phyloP scores from a whole-genome alignment of 2,329 filamentous ascomycete genomes.

The Cytospora chrysosperma region DNA sequence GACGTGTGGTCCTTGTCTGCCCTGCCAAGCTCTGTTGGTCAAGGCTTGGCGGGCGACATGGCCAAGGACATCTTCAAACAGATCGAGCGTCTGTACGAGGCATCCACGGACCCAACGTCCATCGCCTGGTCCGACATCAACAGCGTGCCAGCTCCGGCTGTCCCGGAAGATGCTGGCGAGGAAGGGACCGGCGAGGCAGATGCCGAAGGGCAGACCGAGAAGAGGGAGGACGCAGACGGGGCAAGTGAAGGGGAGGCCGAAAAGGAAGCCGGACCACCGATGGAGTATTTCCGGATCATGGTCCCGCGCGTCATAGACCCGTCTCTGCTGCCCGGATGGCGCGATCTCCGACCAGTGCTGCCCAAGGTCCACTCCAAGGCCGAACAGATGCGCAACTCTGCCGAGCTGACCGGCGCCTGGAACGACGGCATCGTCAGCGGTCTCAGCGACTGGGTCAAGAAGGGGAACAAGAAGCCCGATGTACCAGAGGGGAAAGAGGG shows the following conservation, averaged over 20 bases:
- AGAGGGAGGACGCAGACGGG: slow-evolving; percentile 1
- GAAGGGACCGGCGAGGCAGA: slow-evolving; percentile 27
- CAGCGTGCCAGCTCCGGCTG: slow-evolving; percentile 31
- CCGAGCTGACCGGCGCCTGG: slow-evolving; percentile 50
- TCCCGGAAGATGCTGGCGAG: slow-evolving; percentile 26
- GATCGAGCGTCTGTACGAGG: slow-evolving; percentile 47
- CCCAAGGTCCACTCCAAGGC: slow-evolving; percentile 46
- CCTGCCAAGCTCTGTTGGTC: slow-evolving; percentile 41
- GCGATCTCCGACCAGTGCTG: slow-evolving; percentile 40
- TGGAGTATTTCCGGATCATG: slow-evolving; percentile 45
- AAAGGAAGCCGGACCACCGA: slow-evolving; percentile 14
- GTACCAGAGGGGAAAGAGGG: slow-evolving; percentile 9
- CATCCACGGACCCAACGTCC: slow-evolving; percentile 42
- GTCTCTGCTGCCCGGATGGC: slow-evolving; percentile 54
- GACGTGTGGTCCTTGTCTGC: slow-evolving; percentile 53
- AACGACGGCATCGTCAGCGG: slow-evolving; percentile 43
- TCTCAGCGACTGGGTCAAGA: slow-evolving; percentile 45
- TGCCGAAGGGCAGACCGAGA: slow-evolving; percentile 4
- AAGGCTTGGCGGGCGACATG: slow-evolving; percentile 38
- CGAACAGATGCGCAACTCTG: slow-evolving; percentile 55
- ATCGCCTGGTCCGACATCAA: slow-evolving; percentile 47
- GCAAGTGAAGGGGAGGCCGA: neutral
- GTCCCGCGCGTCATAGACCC: slow-evolving; percentile 54
- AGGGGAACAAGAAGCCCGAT: slow-evolving; percentile 27
- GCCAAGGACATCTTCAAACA: slow-evolving; percentile 43